Evolutionary conservation across 208 protist species (phyloP).

Genomic region (Trypanosoma congolense): DNA sequence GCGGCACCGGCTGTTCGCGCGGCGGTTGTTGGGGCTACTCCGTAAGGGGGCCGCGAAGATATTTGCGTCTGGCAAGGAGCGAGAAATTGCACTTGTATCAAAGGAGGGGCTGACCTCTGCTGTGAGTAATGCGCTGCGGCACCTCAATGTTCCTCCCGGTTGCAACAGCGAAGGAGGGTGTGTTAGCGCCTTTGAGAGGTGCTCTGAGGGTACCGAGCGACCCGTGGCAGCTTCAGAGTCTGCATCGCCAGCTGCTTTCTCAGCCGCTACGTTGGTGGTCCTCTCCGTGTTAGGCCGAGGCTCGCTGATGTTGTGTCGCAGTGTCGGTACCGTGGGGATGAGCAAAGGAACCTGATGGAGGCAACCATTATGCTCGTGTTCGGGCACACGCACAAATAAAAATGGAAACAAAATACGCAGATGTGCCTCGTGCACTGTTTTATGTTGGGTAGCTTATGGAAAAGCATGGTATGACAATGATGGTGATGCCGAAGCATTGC

Average conservation of each 20-base stretch:
- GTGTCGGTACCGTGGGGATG: constrained; percentile 2
- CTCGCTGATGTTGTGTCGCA: constrained; percentile 10
- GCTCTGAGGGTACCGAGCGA: too few species aligned
- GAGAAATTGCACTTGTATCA: constrained; percentile 3
- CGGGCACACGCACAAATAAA: too few species aligned
- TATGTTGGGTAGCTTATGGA: constrained; percentile 10
- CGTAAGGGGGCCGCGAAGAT: not conserved
- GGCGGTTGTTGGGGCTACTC: constrained; percentile 13
- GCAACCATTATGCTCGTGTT: too few species aligned
- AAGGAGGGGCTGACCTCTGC: constrained; percentile 2
- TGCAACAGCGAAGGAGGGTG: not conserved
- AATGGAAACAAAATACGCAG: constrained; percentile 10
- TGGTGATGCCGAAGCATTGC: not conserved
- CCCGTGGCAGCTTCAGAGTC: not conserved
- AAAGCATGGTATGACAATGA: not conserved
- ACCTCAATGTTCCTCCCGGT: not conserved
- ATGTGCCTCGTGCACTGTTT: constrained; percentile 1
- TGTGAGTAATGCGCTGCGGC: not conserved
- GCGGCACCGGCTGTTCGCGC: constrained; percentile 11
- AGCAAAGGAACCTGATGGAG: too few species aligned
- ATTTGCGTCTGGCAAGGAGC: not conserved
- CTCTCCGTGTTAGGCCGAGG: constrained; percentile 11
- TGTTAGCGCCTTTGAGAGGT: too few species aligned
- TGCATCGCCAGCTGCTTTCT: constrained; percentile 1
- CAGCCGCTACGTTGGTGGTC: constrained; percentile 17